phyloP scores from a whole-genome alignment of 352 stramenopile species.

The Lagenidium sp. region DNA sequence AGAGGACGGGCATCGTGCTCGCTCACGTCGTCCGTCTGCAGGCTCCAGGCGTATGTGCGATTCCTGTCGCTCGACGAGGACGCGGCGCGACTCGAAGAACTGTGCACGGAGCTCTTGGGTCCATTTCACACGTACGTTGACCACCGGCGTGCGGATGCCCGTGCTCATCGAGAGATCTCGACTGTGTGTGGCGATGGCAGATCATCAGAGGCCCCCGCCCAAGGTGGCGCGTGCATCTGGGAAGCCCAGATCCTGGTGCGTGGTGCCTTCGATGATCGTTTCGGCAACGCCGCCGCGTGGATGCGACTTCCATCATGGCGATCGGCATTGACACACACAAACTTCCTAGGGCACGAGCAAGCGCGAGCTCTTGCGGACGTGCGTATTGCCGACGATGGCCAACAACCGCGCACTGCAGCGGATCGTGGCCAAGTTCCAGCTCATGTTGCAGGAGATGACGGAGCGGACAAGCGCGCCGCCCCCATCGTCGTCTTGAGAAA shows the following conservation, averaged over 20 bases:
- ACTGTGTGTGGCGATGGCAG: no score
- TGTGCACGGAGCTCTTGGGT: constrained; percentile 73
- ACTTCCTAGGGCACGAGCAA: constrained; percentile 41
- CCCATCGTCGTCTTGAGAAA: no score
- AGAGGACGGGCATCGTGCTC: neutral
- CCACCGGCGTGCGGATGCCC: no score
- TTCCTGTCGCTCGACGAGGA: constrained; percentile 80
- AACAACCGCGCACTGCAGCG: constrained; percentile 74
- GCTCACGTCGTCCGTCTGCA: constrained; percentile 12
- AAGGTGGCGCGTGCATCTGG: no score
- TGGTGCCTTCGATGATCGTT: no score
- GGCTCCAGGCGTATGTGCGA: constrained; percentile 72
- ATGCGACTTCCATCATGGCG: no score
- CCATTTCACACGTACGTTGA: constrained; percentile 66
- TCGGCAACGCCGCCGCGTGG: no score
- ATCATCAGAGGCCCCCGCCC: no score
- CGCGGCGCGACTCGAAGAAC: constrained; percentile 55
- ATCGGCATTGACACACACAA: neutral
- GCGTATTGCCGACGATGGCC: constrained; percentile 72
- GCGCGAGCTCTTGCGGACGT: constrained; percentile 60
- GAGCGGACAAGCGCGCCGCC: no score
- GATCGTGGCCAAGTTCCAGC: constrained; percentile 75
- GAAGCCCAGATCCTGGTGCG: no score
- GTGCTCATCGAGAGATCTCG: no score
- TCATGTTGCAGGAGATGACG: constrained; percentile 43